A percentile compares a stretch with the other conserved stretches of the same genome.
Conservation (phyloP, 164 flowering plant genomes). For the Warburgia ugandensis region DNA sequence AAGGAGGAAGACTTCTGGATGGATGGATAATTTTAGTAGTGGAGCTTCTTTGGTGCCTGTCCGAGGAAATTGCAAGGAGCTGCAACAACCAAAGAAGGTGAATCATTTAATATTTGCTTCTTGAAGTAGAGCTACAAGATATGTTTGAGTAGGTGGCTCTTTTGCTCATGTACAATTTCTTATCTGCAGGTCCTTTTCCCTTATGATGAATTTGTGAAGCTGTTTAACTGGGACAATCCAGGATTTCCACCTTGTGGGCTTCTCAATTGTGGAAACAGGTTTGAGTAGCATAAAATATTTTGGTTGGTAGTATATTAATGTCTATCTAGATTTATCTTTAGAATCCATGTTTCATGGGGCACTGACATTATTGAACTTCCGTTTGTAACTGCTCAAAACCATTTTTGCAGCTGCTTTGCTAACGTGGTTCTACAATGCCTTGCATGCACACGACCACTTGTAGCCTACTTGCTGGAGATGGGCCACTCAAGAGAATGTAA, state of each 20-base stretch:
- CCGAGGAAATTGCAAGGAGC: conserved; percentile 25
- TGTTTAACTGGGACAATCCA: conserved; percentile 62
- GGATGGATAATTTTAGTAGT: conserved; percentile 9
- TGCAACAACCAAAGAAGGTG: conserved; percentile 46
- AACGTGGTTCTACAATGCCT: conserved; percentile 97
- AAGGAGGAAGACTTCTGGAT: conserved; percentile 17
- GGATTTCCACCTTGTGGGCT: conserved; percentile 91
- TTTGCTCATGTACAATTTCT: too few relatives aligned
- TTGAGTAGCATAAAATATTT: too few relatives aligned
- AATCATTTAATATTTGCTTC: background rate
- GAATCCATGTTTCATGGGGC: too few relatives aligned
- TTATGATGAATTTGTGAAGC: conserved; percentile 74
- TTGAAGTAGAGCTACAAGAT: background rate
- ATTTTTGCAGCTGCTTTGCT: conserved; percentile 84
- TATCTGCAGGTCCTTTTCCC: conserved; percentile 94
- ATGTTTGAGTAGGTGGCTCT: too few relatives aligned
- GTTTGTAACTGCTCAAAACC: too few relatives aligned
- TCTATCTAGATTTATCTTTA: too few relatives aligned
- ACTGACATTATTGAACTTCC: too few relatives aligned
- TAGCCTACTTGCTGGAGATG: conserved; percentile 73
- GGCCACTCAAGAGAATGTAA: conserved; percentile 79
- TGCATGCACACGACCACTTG: conserved; percentile 73
- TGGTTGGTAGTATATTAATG: too few relatives aligned
- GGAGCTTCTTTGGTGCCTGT: conserved; percentile 26
- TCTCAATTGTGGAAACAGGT: conserved; percentile 96